A percentile compares a stretch with the other conserved stretches of the same genome.
phyloP scores from a whole-genome alignment of 176 grass and related monocot genomes.

The Avena sativa region DNA sequence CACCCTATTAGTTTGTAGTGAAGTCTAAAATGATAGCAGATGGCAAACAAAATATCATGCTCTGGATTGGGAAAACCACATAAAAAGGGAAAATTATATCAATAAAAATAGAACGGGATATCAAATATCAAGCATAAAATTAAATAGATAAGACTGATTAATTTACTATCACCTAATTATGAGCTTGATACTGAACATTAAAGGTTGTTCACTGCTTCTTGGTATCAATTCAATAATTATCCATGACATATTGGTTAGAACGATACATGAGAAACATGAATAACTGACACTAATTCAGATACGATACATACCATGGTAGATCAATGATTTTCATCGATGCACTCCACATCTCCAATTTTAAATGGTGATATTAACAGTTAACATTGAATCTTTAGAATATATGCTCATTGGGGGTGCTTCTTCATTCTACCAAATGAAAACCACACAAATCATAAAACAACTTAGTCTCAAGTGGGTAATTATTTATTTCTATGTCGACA shows the following conservation, averaged over 20 bases:
- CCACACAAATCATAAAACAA: no score
- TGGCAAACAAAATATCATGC: background rate
- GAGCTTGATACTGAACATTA: slow-evolving; percentile 76
- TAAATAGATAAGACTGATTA: background rate
- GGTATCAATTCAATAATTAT: no score
- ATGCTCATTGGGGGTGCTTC: background rate
- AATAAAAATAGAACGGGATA: background rate
- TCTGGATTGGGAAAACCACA: background rate
- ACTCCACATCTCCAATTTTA: slow-evolving; percentile 1
- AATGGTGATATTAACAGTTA: slow-evolving; percentile 15
- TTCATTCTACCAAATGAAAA: background rate
- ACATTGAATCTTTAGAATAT: slow-evolving; percentile 5
- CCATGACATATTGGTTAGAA: no score
- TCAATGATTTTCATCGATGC: slow-evolving; percentile 13
- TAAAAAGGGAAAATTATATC: background rate
- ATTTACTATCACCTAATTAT: background rate
- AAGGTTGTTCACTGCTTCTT: background rate
- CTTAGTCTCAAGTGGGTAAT: no score
- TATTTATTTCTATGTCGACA: no score
- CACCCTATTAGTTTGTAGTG: background rate
- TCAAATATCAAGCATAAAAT: background rate
- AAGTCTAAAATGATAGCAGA: background rate
- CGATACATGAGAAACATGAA: background rate
- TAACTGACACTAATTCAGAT: background rate
- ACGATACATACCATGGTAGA: background rate